Conservation (phyloP, 2,329 filamentous ascomycete genomes). For the Fusarium robinianum region DNA sequence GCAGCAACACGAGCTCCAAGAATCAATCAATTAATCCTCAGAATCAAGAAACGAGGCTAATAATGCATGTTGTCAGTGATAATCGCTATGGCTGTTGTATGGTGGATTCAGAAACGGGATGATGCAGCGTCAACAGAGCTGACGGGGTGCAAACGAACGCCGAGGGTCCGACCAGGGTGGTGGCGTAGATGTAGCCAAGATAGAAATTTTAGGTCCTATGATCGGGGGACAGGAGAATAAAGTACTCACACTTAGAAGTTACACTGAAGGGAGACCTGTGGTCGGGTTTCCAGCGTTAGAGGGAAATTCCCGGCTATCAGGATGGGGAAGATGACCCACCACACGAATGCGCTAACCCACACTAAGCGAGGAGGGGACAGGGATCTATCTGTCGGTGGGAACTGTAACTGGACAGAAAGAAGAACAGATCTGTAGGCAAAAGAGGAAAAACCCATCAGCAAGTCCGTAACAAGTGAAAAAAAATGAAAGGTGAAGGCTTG, state of each 20-base stretch:
- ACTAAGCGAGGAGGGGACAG: conserved; percentile 22
- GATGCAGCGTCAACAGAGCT: too few species aligned
- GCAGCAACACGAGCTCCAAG: conserved; percentile 25
- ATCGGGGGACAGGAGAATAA: conserved; percentile 17
- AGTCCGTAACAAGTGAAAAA: conserved; percentile 20
- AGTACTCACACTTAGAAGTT: conserved; percentile 35
- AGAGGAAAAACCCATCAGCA: conserved; percentile 32
- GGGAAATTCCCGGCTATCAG: conserved; percentile 26
- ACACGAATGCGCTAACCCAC: conserved; percentile 30
- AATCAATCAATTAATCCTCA: conserved; percentile 34
- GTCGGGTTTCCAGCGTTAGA: conserved; percentile 24
- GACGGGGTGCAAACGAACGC: too few species aligned
- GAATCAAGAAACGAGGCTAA: conserved; percentile 39
- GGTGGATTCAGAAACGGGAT: conserved; percentile 25
- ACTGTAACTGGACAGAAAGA: conserved; percentile 19
- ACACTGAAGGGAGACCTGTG: conserved; percentile 29
- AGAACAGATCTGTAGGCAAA: conserved; percentile 31
- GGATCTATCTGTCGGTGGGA: too few species aligned
- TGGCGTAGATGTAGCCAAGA: conserved; percentile 30
- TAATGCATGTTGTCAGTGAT: conserved; percentile 39
- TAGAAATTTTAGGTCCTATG: conserved; percentile 13
- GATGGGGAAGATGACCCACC: conserved; percentile 32
- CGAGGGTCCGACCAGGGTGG: too few species aligned
- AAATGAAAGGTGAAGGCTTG: not conserved
- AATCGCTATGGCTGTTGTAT: conserved; percentile 24